Base-by-base conservation (phyloP, 2,329 filamentous ascomycete species). In the Verticillium klebahnii region DNA sequence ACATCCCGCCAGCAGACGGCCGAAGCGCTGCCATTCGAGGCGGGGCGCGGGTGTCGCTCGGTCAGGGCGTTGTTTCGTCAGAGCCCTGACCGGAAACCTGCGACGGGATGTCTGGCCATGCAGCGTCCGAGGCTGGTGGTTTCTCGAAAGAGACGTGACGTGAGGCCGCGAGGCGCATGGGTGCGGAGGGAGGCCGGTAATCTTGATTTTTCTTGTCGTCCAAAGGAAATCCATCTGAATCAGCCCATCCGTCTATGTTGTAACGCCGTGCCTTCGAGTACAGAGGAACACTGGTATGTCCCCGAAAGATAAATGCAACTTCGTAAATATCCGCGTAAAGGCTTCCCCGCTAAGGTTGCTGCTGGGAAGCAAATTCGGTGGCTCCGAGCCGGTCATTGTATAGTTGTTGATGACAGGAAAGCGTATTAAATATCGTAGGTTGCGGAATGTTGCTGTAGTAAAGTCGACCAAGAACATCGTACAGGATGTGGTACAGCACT, bases 311-410 rank as follows among this genome's bases (percentile, higher is more conserved):
- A 39, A 36, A 37, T 57, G 56, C 5, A 57, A 50, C 40, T 12
- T 50, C 40, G 40, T 50, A 11, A 50, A 50, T 23, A 34, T 64
- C 62, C 58, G 62, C 62, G 12, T 61, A 57, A 61, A 60, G 29
- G 57, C 60, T 61, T 45, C 64, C 64, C 65, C 60, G 55, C 60
- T 60, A 57, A 61, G 58, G 54, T 71, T 72, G 72, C 72, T 74
- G 70, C 74, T 75, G 72, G 70, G 70, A 74, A 74, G 73, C 73
- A 72, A 75, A 69, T 67, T 54, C 25, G 64, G 65, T 75, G 73
- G 74, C 74, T 70, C 66, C 62, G 73, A 73, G 74, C 73, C 74
- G 68, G 65, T 67, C 66, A 70, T 69, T 75, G 67, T 73, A 72
- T 73, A 66, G 61, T 69, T 68, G 69, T 70, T 64, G 69, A 69